Evolutionary conservation across 805 yeast genomes (phyloP), one percentile per base, ranked within the genome.

Genomic region (Starmera quercuum): DNA sequence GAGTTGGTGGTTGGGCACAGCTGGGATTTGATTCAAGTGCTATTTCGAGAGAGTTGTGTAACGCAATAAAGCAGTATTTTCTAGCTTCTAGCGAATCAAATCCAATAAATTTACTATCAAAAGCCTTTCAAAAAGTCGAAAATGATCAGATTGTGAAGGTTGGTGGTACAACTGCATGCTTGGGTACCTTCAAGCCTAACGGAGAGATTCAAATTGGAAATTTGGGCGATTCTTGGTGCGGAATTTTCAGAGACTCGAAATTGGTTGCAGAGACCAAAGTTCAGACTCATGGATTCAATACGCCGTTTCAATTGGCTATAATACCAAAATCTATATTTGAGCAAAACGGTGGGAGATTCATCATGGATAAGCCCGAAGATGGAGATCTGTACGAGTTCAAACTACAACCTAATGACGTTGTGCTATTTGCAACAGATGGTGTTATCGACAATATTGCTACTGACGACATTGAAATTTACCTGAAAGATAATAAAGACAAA

Each of bases 1-100:
- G 98, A 11, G 97, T 92, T 4, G 97, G 97, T 12, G 97, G 97
- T 4, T 90, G 97, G 97, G 73, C 83, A 2, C 92, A 84, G 40
- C 79, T 83, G 30, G 97, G 97, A 0, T 82, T 76, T 47, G 96
- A 90, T 54, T 83, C 95, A 2, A 73, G 86, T 37, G 90, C 90
- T 7, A 83, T 90, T 39, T 78, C 92, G 26, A 68, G 94, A 45
- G 92, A 84, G 46, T 60, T 90, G 26, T 81, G 95, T 43, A 59
- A 59, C 6, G 63, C 73, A 4, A 66, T 85, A 50, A 65, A 68
- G 14, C 51, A 58, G 44, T 14, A 14, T 11, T 25, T 14, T 25
- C 23, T 11, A 8, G 23, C 10, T 21, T 25, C 27, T 11, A 25
- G 8, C 15, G 27, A 25, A 23, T n/a, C 12, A 14, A 17, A 40